Evolutionary conservation across 1,284 basidiomycete genomes (phyloP).

Genomic region (Melampsora larici-populina): DNA sequence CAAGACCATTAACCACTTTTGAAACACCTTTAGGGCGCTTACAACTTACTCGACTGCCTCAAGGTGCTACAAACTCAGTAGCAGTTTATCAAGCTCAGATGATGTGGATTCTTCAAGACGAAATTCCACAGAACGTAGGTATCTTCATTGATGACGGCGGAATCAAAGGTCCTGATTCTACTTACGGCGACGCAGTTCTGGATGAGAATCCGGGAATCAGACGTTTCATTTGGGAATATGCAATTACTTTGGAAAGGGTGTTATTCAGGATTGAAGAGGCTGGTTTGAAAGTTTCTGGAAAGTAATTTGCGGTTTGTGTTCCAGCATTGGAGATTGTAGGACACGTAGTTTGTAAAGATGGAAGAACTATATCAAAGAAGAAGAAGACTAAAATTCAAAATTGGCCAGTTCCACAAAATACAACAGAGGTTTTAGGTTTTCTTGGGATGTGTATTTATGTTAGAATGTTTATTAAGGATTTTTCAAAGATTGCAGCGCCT

Average conservation of each 20-base stretch:
- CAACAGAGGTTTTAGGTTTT: background rate
- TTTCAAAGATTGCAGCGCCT: background rate
- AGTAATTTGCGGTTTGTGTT: slow-evolving; percentile 3
- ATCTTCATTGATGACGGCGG: too few species aligned
- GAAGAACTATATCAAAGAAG: too few species aligned
- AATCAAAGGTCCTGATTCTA: too few species aligned
- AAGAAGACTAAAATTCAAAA: too few species aligned
- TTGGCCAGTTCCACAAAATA: background rate
- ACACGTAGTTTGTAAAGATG: slow-evolving; percentile 18
- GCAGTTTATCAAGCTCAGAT: too few species aligned
- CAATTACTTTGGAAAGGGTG: slow-evolving; percentile 1
- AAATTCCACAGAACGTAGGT: too few species aligned
- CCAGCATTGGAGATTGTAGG: slow-evolving; percentile 34
- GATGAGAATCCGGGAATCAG: background rate
- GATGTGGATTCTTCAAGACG: too few species aligned
- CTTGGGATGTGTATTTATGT: slow-evolving; percentile 30
- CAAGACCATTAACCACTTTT: too few species aligned
- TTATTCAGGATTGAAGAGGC: slow-evolving; percentile 33
- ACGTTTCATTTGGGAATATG: slow-evolving; percentile 24
- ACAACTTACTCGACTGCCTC: too few species aligned
- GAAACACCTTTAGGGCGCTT: too few species aligned
- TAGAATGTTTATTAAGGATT: slow-evolving; percentile 34
- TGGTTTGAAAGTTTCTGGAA: slow-evolving; percentile 8
- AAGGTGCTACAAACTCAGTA: too few species aligned
- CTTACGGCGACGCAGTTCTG: too few species aligned